These are phyloP conservation scores for Aspergillus sp. DNA, from an alignment of 2,329 filamentous ascomycete genomes.

Conservation along the genomic window DNA sequence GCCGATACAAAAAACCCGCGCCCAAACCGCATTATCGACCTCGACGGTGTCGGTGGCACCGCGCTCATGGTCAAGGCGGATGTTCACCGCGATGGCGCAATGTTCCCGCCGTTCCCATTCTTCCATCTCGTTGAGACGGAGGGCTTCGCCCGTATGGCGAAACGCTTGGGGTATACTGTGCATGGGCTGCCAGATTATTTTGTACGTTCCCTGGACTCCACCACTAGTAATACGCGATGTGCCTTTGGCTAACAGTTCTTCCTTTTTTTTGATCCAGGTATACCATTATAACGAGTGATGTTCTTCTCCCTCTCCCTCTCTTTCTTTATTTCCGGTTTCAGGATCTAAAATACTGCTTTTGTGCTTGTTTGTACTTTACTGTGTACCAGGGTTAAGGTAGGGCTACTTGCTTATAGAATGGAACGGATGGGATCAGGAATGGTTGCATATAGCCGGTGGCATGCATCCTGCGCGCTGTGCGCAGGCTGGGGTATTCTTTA, in stretches of 20 bases:
- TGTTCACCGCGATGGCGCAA: constrained; percentile 93
- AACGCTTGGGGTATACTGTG: constrained; percentile 78
- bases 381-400: not conserved
- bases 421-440: not conserved
- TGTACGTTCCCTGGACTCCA: constrained; percentile 63
- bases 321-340: not conserved
- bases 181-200: constrained; percentile 96
- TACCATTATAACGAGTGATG: constrained; percentile 82
- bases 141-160: constrained; percentile 96
- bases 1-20: constrained; percentile 52
- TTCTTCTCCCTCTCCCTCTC: not conserved
- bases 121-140: constrained; percentile 98
- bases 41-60: constrained; percentile 93
- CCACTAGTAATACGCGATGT: no score
- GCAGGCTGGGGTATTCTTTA: not conserved
- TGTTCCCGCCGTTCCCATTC: constrained; percentile 96
- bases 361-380: not conserved
- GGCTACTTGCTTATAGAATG: not conserved
- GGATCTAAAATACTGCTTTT: not conserved
- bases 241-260: not conserved
- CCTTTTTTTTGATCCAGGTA: constrained; percentile 55
- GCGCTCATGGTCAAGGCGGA: constrained; percentile 93
- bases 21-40: constrained; percentile 65
- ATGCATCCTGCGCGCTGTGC: not conserved
- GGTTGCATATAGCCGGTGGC: not conserved